Percentiles rank a stretch among this genome's conserved stretches.
Conservation (phyloP, 2,329 filamentous ascomycete species). For the Ilyonectria destructans region DNA sequence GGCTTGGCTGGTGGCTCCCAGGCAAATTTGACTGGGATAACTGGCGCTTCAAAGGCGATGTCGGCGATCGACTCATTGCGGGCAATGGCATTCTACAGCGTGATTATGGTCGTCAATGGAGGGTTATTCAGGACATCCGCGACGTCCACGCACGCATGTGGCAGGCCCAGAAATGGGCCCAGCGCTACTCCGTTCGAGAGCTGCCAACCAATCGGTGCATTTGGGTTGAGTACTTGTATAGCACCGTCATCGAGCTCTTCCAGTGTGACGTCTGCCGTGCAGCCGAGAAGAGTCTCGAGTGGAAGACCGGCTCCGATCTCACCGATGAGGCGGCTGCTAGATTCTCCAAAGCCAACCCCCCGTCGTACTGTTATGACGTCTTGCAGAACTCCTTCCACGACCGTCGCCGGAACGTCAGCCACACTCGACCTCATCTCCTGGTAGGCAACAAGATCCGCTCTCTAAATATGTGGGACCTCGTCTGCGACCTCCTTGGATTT, state of each 20-base stretch:
- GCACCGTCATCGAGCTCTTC: constrained; percentile 10
- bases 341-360: neutral
- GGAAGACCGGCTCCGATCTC: constrained; percentile 2
- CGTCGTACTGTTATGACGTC: neutral
- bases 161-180: neutral
- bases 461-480: constrained; percentile 2
- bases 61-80: constrained; percentile 1
- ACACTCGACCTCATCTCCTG: neutral
- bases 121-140: constrained; percentile 9
- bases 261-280: constrained; percentile 9
- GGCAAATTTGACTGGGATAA: constrained; percentile 17
- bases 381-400: neutral
- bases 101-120: constrained; percentile 16
- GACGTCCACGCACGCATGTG: constrained; percentile 4
- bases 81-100: constrained; percentile 2
- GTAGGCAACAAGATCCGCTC: constrained; percentile 8
- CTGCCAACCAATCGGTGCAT: neutral
- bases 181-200: constrained; percentile 6
- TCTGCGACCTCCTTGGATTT: constrained; percentile 3
- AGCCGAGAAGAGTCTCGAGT: constrained; percentile 8
- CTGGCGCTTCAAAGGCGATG: constrained; percentile 8
- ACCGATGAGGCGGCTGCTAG: neutral
- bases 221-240: neutral
- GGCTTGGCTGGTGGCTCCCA: too few species aligned
- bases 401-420: neutral